Conservation (phyloP, 2,329 filamentous ascomycete genomes). For the Coniochaeta ligniaria region DNA sequence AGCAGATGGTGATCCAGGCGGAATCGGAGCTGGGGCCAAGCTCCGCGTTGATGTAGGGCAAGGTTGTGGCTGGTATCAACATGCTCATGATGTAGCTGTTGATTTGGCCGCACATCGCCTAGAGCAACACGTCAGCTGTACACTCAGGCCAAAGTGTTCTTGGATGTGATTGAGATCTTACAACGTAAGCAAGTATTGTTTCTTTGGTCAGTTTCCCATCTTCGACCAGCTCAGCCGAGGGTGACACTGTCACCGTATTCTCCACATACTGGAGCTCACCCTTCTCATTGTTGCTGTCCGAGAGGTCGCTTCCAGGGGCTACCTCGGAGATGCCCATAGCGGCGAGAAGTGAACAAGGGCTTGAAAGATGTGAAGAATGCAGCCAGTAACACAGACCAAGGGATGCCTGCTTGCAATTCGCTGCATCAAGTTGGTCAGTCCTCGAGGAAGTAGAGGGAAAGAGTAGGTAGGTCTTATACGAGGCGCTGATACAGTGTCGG, state of each 20-base stretch:
- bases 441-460: too few species aligned
- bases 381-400: too few species aligned
- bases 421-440: too few species aligned
- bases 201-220: slow-evolving; percentile 12
- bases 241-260: slow-evolving; percentile 1
- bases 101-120: slow-evolving; percentile 12
- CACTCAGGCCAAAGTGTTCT: not conserved
- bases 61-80: slow-evolving; percentile 23
- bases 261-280: slow-evolving; percentile 7
- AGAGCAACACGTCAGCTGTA: not conserved
- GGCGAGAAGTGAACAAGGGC: too few species aligned
- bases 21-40: slow-evolving; percentile 24
- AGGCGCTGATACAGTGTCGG: too few species aligned
- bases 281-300: slow-evolving; percentile 7
- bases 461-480: too few species aligned
- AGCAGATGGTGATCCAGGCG: slow-evolving; percentile 26
- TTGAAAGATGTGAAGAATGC: too few species aligned
- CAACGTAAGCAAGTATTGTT: slow-evolving; percentile 12
- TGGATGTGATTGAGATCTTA: not conserved
- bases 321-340: slow-evolving; percentile 8
- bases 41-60: slow-evolving; percentile 25
- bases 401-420: too few species aligned
- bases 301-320: slow-evolving; percentile 4
- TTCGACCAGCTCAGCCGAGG: slow-evolving; percentile 2
- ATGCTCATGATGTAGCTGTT: slow-evolving; percentile 27